Conservation (phyloP, 805 yeast species). For the Candida boleticola region DNA sequence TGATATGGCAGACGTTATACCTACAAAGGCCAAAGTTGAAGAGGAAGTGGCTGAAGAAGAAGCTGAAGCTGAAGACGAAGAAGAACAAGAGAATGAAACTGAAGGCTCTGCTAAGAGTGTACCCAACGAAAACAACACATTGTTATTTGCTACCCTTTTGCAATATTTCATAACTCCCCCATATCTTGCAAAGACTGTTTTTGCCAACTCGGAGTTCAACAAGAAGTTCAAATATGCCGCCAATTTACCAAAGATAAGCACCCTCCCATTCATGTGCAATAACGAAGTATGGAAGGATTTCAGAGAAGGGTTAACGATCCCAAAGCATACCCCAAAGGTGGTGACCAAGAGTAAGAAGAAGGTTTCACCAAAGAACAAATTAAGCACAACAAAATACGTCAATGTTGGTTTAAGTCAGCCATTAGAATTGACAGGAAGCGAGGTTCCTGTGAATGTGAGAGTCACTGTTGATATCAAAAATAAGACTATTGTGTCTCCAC, state of each 20-base stretch:
- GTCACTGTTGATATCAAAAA: slow-evolving; percentile 74
- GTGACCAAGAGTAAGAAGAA: slow-evolving; percentile 42
- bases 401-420: slow-evolving; percentile 67
- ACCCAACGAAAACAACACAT: slow-evolving; percentile 28
- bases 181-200: slow-evolving; percentile 65
- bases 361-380: slow-evolving; percentile 32
- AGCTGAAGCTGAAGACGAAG: slow-evolving; percentile 14
- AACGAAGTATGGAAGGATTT: slow-evolving; percentile 33
- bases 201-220: slow-evolving; percentile 41
- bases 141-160: slow-evolving; percentile 64
- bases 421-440: slow-evolving; percentile 50
- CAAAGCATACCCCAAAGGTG: slow-evolving; percentile 37
- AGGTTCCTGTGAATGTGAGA: slow-evolving; percentile 73
- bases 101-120: not conserved
- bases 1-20: slow-evolving; percentile 26
- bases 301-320: slow-evolving; percentile 64
- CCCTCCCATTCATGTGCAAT: slow-evolving; percentile 70
- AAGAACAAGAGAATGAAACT: slow-evolving; percentile 12
- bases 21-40: slow-evolving; percentile 14
- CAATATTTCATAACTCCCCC: slow-evolving; percentile 87
- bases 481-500: slow-evolving; percentile 64
- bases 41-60: slow-evolving; percentile 14
- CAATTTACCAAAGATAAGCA: slow-evolving; percentile 67
- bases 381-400: slow-evolving; percentile 65
- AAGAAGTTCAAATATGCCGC: slow-evolving; percentile 60